These are phyloP conservation scores for Mortierella sp. DNA, from an alignment of 371 early-diverging fungal genomes.

Conservation along the genomic window DNA sequence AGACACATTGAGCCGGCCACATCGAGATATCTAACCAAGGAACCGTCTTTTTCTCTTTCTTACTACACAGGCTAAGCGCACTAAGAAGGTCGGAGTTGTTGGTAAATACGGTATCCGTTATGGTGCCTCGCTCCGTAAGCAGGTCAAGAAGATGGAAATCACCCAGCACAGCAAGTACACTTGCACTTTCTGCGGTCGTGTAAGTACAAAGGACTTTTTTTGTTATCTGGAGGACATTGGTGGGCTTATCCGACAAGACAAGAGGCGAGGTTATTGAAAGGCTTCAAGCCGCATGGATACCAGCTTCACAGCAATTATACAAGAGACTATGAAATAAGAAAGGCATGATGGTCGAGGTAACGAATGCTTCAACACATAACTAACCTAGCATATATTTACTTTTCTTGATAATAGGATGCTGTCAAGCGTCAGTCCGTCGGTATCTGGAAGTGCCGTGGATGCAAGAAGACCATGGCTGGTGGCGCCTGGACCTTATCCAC, in stretches of 20 bases:
- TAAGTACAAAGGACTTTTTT: conserved; percentile 40
- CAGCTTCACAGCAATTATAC: neutral
- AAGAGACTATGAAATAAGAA: no score
- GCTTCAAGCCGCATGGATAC: neutral
- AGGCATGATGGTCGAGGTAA: neutral
- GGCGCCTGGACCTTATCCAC: conserved; percentile 99
- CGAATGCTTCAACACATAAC: neutral
- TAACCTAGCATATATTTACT: neutral
- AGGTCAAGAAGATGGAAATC: conserved; percentile 99
- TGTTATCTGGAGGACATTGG: neutral
- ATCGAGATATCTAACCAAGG: conserved; percentile 22
- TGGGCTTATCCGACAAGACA: neutral
- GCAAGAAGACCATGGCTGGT: conserved; percentile 98
- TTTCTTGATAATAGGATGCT: conserved; percentile 71
- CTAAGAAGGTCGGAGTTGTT: conserved; percentile 99
- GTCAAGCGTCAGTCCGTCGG: conserved; percentile 99
- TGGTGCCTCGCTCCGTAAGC: conserved; percentile 99
- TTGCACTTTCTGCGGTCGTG: conserved; percentile 99
- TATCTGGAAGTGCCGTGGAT: conserved; percentile 99
- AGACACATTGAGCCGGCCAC: neutral
- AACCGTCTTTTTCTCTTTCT: neutral
- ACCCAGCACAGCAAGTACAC: conserved; percentile 99
- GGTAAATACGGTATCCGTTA: conserved; percentile 99
- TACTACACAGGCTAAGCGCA: conserved; percentile 90
- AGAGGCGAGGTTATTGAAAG: neutral